phyloP scores from a whole-genome alignment of 441 rosid genomes.

The Codiaeum variegatum region DNA sequence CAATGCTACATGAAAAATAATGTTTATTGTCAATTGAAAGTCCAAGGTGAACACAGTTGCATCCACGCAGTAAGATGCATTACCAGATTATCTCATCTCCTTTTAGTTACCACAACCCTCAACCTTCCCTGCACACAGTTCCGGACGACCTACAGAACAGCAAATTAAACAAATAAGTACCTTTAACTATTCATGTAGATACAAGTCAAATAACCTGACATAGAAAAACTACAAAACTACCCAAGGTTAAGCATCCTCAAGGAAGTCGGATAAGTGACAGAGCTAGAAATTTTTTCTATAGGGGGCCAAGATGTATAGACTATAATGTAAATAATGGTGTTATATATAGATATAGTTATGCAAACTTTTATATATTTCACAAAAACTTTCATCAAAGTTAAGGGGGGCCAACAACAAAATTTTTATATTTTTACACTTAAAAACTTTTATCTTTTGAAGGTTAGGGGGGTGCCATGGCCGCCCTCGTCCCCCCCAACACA shows the following conservation, averaged over 20 bases:
- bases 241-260: background rate
- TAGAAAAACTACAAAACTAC: background rate
- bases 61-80: background rate
- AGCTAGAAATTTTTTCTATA: too few relatives aligned
- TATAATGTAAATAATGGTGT: too few relatives aligned
- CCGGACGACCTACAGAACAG: background rate
- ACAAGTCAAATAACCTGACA: background rate
- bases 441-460: too few relatives aligned
- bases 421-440: too few relatives aligned
- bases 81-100: background rate
- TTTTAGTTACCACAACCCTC: background rate
- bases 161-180: background rate
- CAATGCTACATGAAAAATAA: background rate
- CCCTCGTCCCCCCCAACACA: too few relatives aligned
- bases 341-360: too few relatives aligned
- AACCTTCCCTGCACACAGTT: background rate
- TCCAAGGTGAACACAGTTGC: background rate
- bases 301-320: too few relatives aligned
- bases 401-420: too few relatives aligned
- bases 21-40: background rate
- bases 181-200: background rate
- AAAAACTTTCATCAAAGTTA: too few relatives aligned
- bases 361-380: too few relatives aligned
- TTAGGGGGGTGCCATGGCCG: too few relatives aligned
- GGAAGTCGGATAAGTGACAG: background rate